Evolutionary conservation across 1,284 basidiomycete genomes (phyloP), one percentile per base, ranked within the genome.

Genomic region (Ustilago trichophora): DNA sequence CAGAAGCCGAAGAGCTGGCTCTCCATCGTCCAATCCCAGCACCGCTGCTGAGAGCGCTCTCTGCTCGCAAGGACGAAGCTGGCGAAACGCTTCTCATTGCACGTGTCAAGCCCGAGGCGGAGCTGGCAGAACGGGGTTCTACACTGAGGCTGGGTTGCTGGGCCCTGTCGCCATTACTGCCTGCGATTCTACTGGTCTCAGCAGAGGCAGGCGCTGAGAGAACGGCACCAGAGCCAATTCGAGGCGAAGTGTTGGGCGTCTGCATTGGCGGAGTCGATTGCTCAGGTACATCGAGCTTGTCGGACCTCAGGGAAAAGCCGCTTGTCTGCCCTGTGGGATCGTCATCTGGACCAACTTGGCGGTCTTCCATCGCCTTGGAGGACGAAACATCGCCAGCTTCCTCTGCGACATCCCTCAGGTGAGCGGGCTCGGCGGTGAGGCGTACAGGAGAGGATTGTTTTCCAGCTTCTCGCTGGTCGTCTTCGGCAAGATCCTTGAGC

Each of bases 71-170:
- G 6, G 52, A 53, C 12, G 68, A 66, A 15, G 48, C 51, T 1
- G 65, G 60, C 6, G 68, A 70, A 16, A 45, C 18, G 13, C 48
- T 66, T 7, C 58, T 49, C 21, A 74, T 18, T 4, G 69, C 72
- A 11, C 72, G 59, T 2, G 72, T 68, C 29, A 74, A 32, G 16
- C 43, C 72, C 7, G 72, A 73, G 0, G 68, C 55, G 9, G 62
- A 37, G 5, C 45, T 40, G 4, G 54, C 31, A 41, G 57, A 41
- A 25, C 47, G 32, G 16, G 29, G 7, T 24, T 44, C 47, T 2
- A 24, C 21, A 16, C 16, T 16, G 10, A 19, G 11, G n/a, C 8
- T 22, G 3, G 10, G 16, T n/a, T 36, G 50, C 19, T 45, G 45
- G 11, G 21, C 15, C 21, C 31, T 45, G 42, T 37, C 45, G 15